These are phyloP conservation scores for Rhodotorula sp. DNA, from an alignment of 1,284 basidiomycete species.

Conservation along the genomic window DNA sequence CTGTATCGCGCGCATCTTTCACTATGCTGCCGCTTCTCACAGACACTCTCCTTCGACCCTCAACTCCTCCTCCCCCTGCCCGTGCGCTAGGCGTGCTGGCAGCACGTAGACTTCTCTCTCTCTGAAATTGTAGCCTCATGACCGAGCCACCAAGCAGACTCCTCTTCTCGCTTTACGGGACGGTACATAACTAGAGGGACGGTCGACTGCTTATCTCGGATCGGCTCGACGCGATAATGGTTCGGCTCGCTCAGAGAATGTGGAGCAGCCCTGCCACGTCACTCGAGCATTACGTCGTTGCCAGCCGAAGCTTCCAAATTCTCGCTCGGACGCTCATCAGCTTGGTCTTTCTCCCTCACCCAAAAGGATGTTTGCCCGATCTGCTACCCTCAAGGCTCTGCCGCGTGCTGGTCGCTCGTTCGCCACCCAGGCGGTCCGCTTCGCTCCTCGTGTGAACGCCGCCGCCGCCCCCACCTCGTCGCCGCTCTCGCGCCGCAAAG, in stretches of 20 bases:
- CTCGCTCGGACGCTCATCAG: background rate
- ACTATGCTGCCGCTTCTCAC: too few relatives aligned
- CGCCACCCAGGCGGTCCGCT: background rate
- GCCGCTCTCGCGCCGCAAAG: slow-evolving; percentile 1
- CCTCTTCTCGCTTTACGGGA: too few relatives aligned
- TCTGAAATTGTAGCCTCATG: too few relatives aligned
- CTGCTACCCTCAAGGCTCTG: background rate
- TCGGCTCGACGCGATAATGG: too few relatives aligned
- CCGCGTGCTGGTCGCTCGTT: slow-evolving; percentile 5
- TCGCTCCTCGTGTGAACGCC: background rate
- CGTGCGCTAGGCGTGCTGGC: too few relatives aligned
- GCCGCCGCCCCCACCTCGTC: background rate
- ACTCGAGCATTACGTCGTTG: background rate
- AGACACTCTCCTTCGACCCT: too few relatives aligned
- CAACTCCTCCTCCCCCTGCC: too few relatives aligned
- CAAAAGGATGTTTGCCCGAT: background rate
- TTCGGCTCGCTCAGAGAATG: too few relatives aligned
- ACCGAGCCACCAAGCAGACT: too few relatives aligned
- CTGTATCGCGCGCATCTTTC: background rate
- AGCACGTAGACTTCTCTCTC: too few relatives aligned
- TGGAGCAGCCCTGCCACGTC: background rate
- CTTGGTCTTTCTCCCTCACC: background rate
- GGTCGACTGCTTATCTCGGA: too few relatives aligned
- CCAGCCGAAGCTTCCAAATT: background rate
- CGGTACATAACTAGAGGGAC: too few relatives aligned